Evolutionary conservation across 208 protist genomes (phyloP).

Genomic region (Wallacemonas rigidus): DNA sequence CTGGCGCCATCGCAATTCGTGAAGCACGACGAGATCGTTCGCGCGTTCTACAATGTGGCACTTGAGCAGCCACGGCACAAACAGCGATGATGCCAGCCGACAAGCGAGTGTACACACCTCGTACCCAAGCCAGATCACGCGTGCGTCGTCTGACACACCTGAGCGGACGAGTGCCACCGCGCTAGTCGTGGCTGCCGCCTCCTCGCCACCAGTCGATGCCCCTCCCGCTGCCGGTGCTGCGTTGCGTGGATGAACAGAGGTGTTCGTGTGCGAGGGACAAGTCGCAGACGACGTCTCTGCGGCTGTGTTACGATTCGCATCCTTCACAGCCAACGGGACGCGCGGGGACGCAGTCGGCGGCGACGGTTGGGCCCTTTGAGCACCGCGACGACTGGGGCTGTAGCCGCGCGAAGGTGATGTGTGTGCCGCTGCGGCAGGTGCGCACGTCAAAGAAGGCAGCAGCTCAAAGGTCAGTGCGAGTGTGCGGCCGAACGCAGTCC

Average conservation of each 20-base stretch:
- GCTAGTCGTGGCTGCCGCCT: not conserved
- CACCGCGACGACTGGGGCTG: not conserved
- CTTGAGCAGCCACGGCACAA: conserved; percentile 14
- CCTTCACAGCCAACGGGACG: not conserved
- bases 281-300: not conserved
- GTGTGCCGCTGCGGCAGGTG: not conserved
- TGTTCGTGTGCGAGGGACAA: not conserved
- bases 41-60: conserved; percentile 28
- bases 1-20: conserved; percentile 24
- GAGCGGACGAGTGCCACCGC: no score
- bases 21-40: conserved; percentile 12
- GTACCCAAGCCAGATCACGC: conserved; percentile 1
- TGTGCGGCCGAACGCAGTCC: conserved; percentile 71
- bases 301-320: not conserved
- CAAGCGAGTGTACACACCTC: conserved; percentile 18
- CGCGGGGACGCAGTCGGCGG: not conserved
- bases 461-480: conserved; percentile 55
- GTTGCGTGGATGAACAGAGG: not conserved
- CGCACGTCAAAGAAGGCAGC: conserved; percentile 17
- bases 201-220: not conserved
- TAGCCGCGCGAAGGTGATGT: not conserved
- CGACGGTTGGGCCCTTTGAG: not conserved
- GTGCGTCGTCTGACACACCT: not conserved
- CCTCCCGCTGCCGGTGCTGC: no score
- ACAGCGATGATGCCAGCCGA: conserved; percentile 17